Base-by-base conservation (phyloP, 352 stramenopile species). In the Globisporangium spiculum region DNA sequence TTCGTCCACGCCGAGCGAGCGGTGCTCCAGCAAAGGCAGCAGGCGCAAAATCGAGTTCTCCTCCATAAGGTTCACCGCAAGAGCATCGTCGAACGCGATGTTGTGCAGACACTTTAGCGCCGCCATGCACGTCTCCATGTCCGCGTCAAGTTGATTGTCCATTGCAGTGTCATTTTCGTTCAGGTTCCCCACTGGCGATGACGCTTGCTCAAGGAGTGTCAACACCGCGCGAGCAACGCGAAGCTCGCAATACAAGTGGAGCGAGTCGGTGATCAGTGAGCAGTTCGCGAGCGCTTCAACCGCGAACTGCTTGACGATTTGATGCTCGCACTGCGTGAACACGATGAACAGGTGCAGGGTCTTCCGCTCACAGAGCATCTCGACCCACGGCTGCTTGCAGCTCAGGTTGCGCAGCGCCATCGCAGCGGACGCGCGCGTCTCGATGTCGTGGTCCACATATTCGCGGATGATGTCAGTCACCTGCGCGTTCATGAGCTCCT, bases 391-490 rank as follows among this genome's bases (percentile, higher is more conserved):
- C 53, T 91, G 80, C 18, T 74, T 75, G 26, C 83, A 90, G 56
- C 82, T 94, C 24, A 94, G 66, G 61, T 94, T 94, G 9, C 82
- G 78, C 5, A 94, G 69, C 0, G 82, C 83, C 80, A 94, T 94
- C 2, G 83, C 78, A 1, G 81, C 87, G 0, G 84, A 92, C 8
- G 81, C 83, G 8, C 80, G 79, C n/a, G 77, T 81, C 66, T 94
- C 87, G 8, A 83, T 70, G 56, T 94, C 87, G 18, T 74, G 66
- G 57, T 93, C 85, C 32, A 89, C 79, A 65, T 92, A 92, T 30
- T 84, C 89, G 26, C 79, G 77, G 44, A 94, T 86, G 5, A 91
- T 72, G 18, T 92, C 82, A 18, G 75, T 75, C 30, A 93, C 83
- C 63, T 93, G 85, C 0, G 82, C 75, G 38, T 87, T 78, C 71